Base-by-base conservation (phyloP, 768 basidiomycete genomes). In the Arthromyces matolae region DNA sequence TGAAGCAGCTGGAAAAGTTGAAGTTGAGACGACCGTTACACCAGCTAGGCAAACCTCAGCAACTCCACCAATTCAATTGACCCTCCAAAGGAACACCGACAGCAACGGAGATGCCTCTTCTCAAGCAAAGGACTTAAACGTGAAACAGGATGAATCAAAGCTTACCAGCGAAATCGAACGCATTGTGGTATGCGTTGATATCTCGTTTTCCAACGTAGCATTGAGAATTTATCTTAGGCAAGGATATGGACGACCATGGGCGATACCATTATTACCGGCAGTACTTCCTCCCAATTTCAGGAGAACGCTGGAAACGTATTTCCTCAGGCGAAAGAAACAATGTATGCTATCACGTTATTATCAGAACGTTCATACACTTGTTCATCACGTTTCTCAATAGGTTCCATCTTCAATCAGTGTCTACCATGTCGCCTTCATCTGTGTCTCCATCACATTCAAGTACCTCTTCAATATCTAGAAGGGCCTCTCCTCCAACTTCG, bases 231-330 rank as follows among this genome's bases (percentile, higher is more conserved):
- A 35, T 16, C 31, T 39, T 45, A 90, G 89, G 60, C 73, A 22
- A 87, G 80, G 58, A 83, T 91, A 53, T 86, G 86, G 84, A 51
- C 69, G 9, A 78, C 81, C 8, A 69, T 83, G 9, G 79, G 82
- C 16, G 86, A 89, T 36, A 67, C 81, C 28, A 71, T 89, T 14
- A 75, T 79, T 67, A 79, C 80, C 14, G 78, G 78, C 12, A 69
- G 78, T 55, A 55, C 63, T 8, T 77, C 70, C 53, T 61, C 70
- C 41, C 52, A 56, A 0, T 56, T 66, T n/a, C 63, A 63, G 39
- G 50, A 54, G 34, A 60, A 60, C 4, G 53, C 53, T 34, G 64
- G 62, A 12, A 68, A 61, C 44, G 75, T 71, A 45, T 72, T 76
- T 20, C 76, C 76, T 28, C 70, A 65, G 22, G 75, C 78, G 22